Evolutionary conservation across 2,329 filamentous ascomycete species (phyloP), one percentile per base, ranked within the genome.

Genomic region (Penicillium oxalicum): DNA sequence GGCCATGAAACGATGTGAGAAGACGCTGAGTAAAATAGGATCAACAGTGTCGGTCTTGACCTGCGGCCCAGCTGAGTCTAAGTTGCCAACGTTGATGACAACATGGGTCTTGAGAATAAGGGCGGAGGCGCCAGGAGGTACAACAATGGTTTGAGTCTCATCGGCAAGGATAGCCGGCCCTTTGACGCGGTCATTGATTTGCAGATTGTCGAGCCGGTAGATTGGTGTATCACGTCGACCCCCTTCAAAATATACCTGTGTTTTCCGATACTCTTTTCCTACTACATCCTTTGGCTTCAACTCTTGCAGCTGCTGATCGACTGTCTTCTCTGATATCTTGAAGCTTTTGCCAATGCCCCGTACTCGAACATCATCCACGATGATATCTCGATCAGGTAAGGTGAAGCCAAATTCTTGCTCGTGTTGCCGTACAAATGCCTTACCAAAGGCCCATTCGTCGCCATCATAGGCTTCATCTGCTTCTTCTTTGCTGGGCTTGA

Each of bases 331-430:
- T 47, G 89, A 87, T 40, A 86, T 84, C 45, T 87, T 79, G 66
- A 91, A 91, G 40, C 88, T 91, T 75, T 90, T 94, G 40, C 88
- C 91, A 53, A 95, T 94, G 11, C 89, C 89, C 48, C 91, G 79
- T 4, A 91, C 87, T 36, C 91, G 83, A 3, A 95, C 87, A 65
- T 95, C 91, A 54, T 95, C 91, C 6, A 96, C 78, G 40, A 95
- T 90, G 46, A 95, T 88, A 58, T 95, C 88, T 47, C 90, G 78
- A 50, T 94, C 87, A 25, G 83, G 82, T 2, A 96, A 74, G 0
- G 87, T 94, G 62, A 96, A 96, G 0, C 90, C 90, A 63, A 96
- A 96, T 63, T 96, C 91, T 63, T 93, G 90, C 45, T 89, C 84
- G 63, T 96, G 91, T 58, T 95, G 88, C 59, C 83, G 82, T 29